Percentiles rank a stretch among this genome's conserved stretches.
Evolutionary conservation across 805 yeast genomes (phyloP).

Genomic region (Saccharomyces mikatae): DNA sequence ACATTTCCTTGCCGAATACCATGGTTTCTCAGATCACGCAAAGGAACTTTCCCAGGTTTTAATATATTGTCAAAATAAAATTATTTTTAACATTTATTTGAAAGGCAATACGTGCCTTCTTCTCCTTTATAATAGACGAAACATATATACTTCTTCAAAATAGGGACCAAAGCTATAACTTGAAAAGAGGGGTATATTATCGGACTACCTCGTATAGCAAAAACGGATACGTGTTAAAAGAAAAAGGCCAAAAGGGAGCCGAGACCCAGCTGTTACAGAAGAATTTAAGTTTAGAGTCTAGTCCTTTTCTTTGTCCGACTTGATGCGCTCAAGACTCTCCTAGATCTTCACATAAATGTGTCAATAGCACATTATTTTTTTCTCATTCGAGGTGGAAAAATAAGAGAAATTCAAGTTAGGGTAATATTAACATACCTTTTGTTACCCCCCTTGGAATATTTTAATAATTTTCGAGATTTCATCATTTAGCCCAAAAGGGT

Average conservation of each 20-base stretch:
- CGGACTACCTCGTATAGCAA: neutral
- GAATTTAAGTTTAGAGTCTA: no score
- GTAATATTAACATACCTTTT: neutral
- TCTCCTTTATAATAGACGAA: neutral
- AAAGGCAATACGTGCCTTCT: neutral
- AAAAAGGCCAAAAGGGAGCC: no score
- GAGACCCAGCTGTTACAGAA: no score
- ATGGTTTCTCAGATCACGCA: neutral
- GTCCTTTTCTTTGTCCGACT: neutral
- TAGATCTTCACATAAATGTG: neutral
- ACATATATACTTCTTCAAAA: no score
- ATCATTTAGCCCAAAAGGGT: constrained; percentile 6
- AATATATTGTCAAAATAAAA: neutral
- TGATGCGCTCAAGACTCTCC: neutral
- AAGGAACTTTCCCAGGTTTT: neutral
- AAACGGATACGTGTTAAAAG: neutral
- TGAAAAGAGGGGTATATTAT: neutral
- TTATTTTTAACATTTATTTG: no score
- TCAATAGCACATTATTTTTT: neutral
- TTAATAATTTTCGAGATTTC: neutral
- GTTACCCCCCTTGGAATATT: constrained; percentile 1
- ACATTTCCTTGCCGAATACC: neutral
- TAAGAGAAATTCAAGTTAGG: neutral
- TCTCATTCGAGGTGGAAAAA: neutral
- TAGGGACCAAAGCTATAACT: neutral